Base-by-base conservation (phyloP, 2,329 filamentous ascomycete genomes). In the Sporothrix pseudoabietina region DNA sequence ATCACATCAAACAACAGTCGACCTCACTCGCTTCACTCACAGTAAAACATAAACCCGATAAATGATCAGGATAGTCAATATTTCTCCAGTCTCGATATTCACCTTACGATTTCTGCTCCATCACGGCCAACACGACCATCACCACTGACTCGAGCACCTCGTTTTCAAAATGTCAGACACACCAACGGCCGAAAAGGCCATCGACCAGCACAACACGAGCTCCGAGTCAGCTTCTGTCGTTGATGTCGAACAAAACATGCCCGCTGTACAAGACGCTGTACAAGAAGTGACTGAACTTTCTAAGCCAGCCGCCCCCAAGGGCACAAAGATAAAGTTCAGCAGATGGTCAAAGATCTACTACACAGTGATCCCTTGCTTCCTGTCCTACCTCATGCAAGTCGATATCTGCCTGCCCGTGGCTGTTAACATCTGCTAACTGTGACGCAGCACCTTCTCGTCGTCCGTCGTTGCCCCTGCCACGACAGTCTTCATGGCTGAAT, bases 321-420 rank as follows among this genome's bases (percentile, higher is more conserved):
- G n/a, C 41, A 49, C 14, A 19, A 41, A 39, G 3, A 61, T 19
- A 12, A 35, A 7, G 6, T 71, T 41, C 8, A 49, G 57, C 32
- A 14, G 41, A 2, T 59, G 57, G 39, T 6, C 22, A 8, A 71
- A 71, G 59, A 22, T 71, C 32, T 71, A 71, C 47, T 52, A 71
- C 44, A 71, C 57, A 30, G n/a, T 30, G n/a, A 66, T 71, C 14
- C 57, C 70, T 10, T 71, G 70, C 70, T 71, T 71, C 14, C n/a
- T 71, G 44, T 59, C 70, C 30, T 71, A 52, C 26, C 32, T 71
- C 2, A 71, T 71, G 69, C 65, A 19, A 16, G 68, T 41, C 6
- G n/a, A 41, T 59, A 7, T 44, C n/a, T 16, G 22, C 49, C 7
- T 26, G 26, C 26, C 26, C 26, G 2, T 26, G 26, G 26, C 7